Evolutionary conservation across 192 early-diverging fungal species (phyloP), one percentile per base, ranked within the genome.

Genomic region (Spizellomyces sp.): DNA sequence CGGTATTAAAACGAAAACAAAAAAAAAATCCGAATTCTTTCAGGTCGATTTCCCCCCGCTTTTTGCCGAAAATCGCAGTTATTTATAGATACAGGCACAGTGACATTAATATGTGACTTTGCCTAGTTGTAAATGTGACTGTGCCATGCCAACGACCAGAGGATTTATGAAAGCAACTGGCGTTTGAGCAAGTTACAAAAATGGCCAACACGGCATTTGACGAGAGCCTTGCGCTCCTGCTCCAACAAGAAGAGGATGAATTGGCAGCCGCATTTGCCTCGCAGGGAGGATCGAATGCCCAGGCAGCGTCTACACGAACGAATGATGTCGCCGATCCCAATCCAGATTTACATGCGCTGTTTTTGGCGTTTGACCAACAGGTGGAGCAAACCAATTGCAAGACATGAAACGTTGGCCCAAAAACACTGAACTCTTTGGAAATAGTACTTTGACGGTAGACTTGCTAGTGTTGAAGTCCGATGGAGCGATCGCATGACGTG

Each of bases 401-500:
- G 27, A 36, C 27, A 36, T 36, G 27, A 36, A 36, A 36, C 27
- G 1, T 36, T 36, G 27, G 27, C 27, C 27, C 27, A 36, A 36
- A 36, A 3, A 36, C 0, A 78, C 55, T 64, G 7, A 77, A 21
- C 5, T 76, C 36, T 75, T 67, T 63, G 42, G 44, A 19, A 46
- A 12, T 73, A 74, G 47, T 89, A 83, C 57, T 89, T 89, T 74
- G 63, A 78, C 36, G 76, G 80, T 4, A 78, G 77, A 58, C 68
- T 89, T n/a, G 69, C 64, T 43, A 66, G 63, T 6, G 80, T 88
- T n/a, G 87, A 88, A 68, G 85, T 88, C 5, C 45, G 87, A 5
- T 88, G 87, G 87, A 79, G 79, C 36, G 56, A 67, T 2, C 67
- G 75, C 48, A 88, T 88, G 87, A 87, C 85, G 9, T 56, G 15